Conservation (phyloP, 306 rosid genomes). For the barrel medic (Medicago truncatula) region DNA sequence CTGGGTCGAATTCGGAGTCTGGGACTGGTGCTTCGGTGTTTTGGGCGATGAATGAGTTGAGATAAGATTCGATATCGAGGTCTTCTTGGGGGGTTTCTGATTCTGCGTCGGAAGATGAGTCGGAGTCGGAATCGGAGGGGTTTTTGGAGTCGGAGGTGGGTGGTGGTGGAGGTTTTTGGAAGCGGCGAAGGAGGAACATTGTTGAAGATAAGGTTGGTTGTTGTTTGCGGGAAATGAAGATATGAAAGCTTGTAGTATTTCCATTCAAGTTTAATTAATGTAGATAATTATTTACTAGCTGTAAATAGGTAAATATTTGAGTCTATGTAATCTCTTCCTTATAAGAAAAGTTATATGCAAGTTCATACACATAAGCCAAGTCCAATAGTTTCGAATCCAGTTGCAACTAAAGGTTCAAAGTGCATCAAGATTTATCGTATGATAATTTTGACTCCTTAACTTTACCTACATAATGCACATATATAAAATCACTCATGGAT, state of each 20-base stretch:
- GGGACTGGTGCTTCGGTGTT: background rate
- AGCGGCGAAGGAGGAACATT: background rate
- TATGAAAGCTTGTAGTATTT: background rate
- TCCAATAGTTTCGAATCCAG: no score
- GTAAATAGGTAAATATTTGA: no score
- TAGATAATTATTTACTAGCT: no score
- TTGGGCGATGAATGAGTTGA: background rate
- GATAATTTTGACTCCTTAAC: no score
- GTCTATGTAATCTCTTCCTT: no score
- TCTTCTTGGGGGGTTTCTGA: background rate
- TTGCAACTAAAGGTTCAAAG: no score
- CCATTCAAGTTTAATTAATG: no score
- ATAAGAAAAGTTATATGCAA: no score
- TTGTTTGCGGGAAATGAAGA: constrained; percentile 11
- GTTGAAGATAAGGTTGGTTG: constrained; percentile 2
- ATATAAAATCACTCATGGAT: no score
- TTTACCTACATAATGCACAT: no score
- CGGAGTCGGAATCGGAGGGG: constrained; percentile 21
- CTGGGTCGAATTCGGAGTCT: background rate
- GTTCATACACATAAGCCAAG: no score
- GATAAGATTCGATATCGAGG: background rate
- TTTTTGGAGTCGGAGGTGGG: background rate
- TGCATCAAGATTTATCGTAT: no score
- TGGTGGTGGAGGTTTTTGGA: background rate
- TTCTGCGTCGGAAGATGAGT: constrained; percentile 19